Base-by-base conservation (phyloP, 352 stramenopile species). In the Phytophthora multivora region DNA sequence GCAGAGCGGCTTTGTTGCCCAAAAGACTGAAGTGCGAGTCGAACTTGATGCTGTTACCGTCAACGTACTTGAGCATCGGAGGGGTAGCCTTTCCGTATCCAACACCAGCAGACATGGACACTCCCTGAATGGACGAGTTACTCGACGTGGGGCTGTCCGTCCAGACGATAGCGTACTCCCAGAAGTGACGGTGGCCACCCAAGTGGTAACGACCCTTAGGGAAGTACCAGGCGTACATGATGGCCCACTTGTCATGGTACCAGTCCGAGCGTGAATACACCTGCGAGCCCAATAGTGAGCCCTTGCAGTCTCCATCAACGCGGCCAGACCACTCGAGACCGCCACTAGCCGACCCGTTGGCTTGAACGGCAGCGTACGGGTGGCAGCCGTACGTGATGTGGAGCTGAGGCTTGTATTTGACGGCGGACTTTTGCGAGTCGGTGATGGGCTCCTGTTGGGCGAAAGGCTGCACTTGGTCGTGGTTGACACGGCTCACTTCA, bases 111-210 rank as follows among this genome's bases (percentile, higher is more conserved):
- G 23, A 69, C 61, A 69, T 69, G 3, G 61, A 69, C 4, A 69
- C 55, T 0, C 55, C 62, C 16, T 48, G 41, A 25, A 73, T 59
- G 7, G 40, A 68, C 26, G 68, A 68, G 45, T 71, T 73, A 16
- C 36, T 52, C 0, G 30, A 18, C 23, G 58, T 50, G 15, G 57
- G 48, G 31, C 54, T 71, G 51, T 75, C 66, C 41, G 73, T 69
- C 73, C 73, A 82, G 5, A 79, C 70, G 2, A 82, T 65, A 3
- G 65, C 61, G 53, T 75, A 69, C 51, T 81, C 66, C 73, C 73
- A 81, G 53, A 70, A 65, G 46, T 81, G 66, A 31, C 73, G 73
- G 59, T 81, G 65, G 16, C 65, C 66, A 4, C 25, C 75, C 25
- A 49, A 15, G 18, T 16, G 59, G 47, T 59, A 57, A 49, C 51